phyloP scores from a whole-genome alignment of 2,329 filamentous ascomycete genomes.

The Pestalotiopsis sp. region DNA sequence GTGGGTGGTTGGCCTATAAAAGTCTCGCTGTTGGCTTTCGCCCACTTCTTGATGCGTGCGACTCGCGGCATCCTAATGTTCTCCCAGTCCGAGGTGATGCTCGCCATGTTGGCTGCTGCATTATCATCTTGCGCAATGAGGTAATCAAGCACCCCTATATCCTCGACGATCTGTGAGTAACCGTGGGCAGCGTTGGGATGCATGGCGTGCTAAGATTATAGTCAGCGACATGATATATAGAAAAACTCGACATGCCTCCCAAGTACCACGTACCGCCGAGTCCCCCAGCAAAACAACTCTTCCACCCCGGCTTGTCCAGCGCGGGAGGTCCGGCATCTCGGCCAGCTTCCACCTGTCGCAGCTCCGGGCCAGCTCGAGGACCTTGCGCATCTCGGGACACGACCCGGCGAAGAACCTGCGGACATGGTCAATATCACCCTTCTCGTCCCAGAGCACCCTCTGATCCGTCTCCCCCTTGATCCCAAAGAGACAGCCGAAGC shows the following conservation, averaged over 20 bases:
- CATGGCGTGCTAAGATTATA: constrained; percentile 13
- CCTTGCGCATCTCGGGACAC: constrained; percentile 10
- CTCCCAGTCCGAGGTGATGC: constrained; percentile 11
- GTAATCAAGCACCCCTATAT: constrained; percentile 15
- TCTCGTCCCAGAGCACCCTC: constrained; percentile 12
- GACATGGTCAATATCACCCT: constrained; percentile 8
- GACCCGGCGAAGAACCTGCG: constrained; percentile 5
- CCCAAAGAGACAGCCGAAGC: constrained; percentile 8
- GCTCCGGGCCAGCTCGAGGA: background rate
- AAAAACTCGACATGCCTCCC: background rate
- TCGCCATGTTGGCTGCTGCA: background rate
- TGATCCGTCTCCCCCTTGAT: constrained; percentile 16
- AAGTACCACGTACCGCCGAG: background rate
- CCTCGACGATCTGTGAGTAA: constrained; percentile 14
- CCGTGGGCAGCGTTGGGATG: constrained; percentile 15
- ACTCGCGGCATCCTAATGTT: constrained; percentile 10
- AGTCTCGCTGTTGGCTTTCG: background rate
- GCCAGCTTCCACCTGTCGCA: constrained; percentile 16
- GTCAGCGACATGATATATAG: background rate
- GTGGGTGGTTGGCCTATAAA: background rate
- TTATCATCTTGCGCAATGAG: constrained; percentile 4
- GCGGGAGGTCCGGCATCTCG: constrained; percentile 14
- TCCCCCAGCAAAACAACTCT: constrained; percentile 12
- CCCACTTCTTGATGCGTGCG: constrained; percentile 11
- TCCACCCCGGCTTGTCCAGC: constrained; percentile 7